Percentiles rank a stretch among this genome's conserved stretches.
These are phyloP conservation scores for Neocatenulostroma microsporum DNA, from an alignment of 2,329 filamentous ascomycete species.

Conservation along the genomic window DNA sequence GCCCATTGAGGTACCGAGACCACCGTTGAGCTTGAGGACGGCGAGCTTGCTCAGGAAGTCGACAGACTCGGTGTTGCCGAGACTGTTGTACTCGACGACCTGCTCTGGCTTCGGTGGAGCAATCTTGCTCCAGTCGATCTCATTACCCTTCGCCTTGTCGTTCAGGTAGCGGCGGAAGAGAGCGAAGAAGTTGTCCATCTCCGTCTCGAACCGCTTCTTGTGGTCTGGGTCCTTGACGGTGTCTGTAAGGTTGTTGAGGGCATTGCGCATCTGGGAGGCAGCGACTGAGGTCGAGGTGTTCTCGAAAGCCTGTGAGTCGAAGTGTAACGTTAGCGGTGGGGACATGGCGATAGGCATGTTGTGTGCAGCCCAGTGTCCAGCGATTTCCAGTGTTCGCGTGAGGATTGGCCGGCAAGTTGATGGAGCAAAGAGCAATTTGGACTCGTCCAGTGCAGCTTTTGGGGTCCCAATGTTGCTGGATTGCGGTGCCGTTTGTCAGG, in stretches of 20 bases:
- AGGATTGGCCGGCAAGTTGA: too few relatives aligned
- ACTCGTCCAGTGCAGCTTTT: too few relatives aligned
- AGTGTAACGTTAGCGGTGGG: conserved; percentile 1
- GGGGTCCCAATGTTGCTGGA: too few relatives aligned
- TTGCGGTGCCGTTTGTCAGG: too few relatives aligned
- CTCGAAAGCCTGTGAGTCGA: conserved; percentile 83
- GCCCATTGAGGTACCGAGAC: conserved; percentile 98
- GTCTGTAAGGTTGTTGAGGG: conserved; percentile 85
- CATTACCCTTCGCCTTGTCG: conserved; percentile 97
- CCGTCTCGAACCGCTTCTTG: conserved; percentile 87
- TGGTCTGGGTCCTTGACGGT: conserved; percentile 69
- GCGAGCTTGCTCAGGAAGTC: conserved; percentile 95
- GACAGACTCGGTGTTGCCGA: conserved; percentile 82
- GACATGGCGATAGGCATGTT: conserved; percentile 3
- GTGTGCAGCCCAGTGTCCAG: neutral
- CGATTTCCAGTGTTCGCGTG: too few relatives aligned
- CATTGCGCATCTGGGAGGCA: conserved; percentile 98
- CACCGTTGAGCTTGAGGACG: conserved; percentile 98
- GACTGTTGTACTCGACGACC: conserved; percentile 88
- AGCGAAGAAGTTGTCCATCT: conserved; percentile 99
- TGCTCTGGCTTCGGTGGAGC: conserved; percentile 85
- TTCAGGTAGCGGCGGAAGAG: conserved; percentile 98
- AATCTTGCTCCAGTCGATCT: conserved; percentile 94
- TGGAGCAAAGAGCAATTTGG: too few relatives aligned
- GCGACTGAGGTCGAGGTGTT: conserved; percentile 98